These are phyloP conservation scores for Pyrus hybrid DNA, from an alignment of 331 rosid genomes.

Conservation along the genomic window DNA sequence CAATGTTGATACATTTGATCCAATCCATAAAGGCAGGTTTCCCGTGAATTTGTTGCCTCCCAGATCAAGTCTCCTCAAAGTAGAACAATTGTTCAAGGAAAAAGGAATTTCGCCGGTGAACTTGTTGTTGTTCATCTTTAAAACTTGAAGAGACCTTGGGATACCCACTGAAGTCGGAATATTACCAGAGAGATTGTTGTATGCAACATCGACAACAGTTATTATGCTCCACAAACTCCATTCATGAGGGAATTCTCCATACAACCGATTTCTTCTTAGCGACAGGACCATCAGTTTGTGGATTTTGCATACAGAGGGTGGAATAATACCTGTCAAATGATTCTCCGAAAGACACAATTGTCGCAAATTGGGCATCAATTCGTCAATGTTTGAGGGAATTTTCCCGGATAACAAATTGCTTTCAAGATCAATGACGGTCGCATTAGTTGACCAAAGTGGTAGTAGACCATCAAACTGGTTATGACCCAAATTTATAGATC, in stretches of 20 bases:
- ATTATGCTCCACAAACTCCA: background rate
- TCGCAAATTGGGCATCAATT: background rate
- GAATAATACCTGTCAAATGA: background rate
- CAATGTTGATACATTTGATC: background rate
- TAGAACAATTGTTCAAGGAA: background rate
- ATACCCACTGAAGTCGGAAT: slow-evolving; percentile 1
- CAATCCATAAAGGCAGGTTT: slow-evolving; percentile 2
- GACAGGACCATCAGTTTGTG: background rate
- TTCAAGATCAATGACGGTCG: background rate
- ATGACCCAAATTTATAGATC: background rate
- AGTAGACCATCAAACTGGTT: slow-evolving; percentile 7
- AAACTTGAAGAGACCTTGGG: background rate
- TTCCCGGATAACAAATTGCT: slow-evolving; percentile 2
- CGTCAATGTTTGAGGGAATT: slow-evolving; percentile 2
- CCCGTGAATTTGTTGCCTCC: background rate
- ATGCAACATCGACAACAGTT: background rate
- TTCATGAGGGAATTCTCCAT: background rate
- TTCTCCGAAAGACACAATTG: background rate
- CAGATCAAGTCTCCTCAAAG: background rate
- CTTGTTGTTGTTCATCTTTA: slow-evolving; percentile 7
- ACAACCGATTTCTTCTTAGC: background rate
- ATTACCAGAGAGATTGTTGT: slow-evolving; percentile 6
- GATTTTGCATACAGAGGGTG: slow-evolving; percentile 7
- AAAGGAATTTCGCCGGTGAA: slow-evolving; percentile 6
- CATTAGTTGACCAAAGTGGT: slow-evolving; percentile 11